These are phyloP conservation scores for Tinospora cordifolia DNA, from an alignment of 164 flowering plant species.

Conservation along the genomic window DNA sequence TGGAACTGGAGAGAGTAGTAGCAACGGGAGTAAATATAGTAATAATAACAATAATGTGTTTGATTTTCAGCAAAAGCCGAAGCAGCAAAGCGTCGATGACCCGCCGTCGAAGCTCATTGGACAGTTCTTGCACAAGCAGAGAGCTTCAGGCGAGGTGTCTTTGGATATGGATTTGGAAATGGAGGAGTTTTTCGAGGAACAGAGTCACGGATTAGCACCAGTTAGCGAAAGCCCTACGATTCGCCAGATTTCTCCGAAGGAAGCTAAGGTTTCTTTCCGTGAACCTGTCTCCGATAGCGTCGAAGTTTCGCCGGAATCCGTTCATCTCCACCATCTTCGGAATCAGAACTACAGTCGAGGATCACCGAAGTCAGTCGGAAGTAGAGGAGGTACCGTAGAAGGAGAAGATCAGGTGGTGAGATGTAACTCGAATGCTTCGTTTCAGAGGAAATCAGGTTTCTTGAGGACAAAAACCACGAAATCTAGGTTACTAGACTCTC, in stretches of 20 bases:
- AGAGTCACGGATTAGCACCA: too few species aligned
- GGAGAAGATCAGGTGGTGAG: constrained; percentile 14
- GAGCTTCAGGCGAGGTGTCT: constrained; percentile 14
- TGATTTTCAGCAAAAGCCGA: constrained; percentile 16
- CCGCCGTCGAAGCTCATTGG: constrained; percentile 25
- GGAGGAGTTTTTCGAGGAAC: constrained; percentile 30
- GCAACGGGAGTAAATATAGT: not conserved
- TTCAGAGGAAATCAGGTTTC: constrained; percentile 18
- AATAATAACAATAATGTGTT: constrained; percentile 5
- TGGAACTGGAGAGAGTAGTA: not conserved
- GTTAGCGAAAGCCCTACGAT: constrained; percentile 2
- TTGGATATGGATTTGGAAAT: constrained; percentile 29
- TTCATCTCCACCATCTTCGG: too few species aligned
- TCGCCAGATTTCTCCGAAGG: constrained; percentile 12
- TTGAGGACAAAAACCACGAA: constrained; percentile 32
- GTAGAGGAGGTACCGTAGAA: not conserved
- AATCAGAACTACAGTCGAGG: too few species aligned
- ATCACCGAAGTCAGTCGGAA: not conserved
- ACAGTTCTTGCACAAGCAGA: constrained; percentile 20
- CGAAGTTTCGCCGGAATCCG: too few species aligned
- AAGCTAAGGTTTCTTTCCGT: constrained; percentile 34
- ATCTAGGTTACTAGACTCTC: constrained; percentile 45
- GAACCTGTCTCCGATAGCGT: not conserved
- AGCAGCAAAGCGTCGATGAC: not conserved
- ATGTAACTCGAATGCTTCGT: constrained; percentile 26